Evolutionary conservation across 768 basidiomycete genomes (phyloP).

Genomic region (Boletus subparvulus): DNA sequence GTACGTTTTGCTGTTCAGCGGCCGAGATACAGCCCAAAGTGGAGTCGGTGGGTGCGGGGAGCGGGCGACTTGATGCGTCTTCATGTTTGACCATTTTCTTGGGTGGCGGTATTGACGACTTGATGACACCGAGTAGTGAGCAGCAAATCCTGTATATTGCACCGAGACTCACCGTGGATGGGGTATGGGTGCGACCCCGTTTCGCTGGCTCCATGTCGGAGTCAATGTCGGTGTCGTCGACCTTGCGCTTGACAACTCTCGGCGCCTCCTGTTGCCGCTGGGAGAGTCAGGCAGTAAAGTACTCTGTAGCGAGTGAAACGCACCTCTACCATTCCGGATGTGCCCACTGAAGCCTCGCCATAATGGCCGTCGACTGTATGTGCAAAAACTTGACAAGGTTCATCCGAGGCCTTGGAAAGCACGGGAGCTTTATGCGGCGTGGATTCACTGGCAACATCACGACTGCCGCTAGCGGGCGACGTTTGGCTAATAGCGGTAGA

Average conservation of each 20-base stretch:
- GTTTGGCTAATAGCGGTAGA: neutral
- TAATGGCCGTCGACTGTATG: neutral
- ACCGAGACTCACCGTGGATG: neutral
- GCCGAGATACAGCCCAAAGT: too few species aligned
- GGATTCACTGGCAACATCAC: neutral
- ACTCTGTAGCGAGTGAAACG: neutral
- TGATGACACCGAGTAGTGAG: neutral
- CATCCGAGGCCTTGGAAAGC: neutral
- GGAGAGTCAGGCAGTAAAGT: neutral
- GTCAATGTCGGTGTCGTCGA: neutral
- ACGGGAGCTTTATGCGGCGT: too few species aligned
- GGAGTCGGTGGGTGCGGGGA: neutral
- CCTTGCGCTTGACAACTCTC: neutral
- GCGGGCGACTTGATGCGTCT: neutral
- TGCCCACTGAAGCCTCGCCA: neutral
- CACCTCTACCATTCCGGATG: neutral
- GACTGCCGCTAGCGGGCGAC: neutral
- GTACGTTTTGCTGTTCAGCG: neutral
- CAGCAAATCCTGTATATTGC: neutral
- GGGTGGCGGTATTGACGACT: neutral
- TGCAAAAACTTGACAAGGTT: neutral
- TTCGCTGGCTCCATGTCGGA: neutral
- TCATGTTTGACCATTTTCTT: neutral
- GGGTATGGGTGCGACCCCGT: neutral
- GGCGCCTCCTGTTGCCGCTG: neutral